These are phyloP conservation scores for Russula olivacea DNA, from an alignment of 768 basidiomycete genomes.

Conservation along the genomic window DNA sequence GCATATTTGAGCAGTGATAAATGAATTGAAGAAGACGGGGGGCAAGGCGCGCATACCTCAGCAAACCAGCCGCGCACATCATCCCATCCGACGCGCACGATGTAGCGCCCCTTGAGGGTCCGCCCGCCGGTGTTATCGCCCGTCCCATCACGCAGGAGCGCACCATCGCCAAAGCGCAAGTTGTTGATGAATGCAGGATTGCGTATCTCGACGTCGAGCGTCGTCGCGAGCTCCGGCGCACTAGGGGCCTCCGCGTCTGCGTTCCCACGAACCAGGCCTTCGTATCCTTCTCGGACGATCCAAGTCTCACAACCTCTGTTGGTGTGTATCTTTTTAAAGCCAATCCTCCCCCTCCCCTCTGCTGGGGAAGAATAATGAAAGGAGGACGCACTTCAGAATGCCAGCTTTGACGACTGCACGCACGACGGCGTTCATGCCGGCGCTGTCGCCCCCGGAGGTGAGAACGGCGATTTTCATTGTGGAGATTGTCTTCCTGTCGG, in stretches of 20 bases:
- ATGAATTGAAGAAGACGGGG: neutral
- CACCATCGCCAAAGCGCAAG: conserved; percentile 77
- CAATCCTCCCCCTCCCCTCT: neutral
- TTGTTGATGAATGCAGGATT: conserved; percentile 52
- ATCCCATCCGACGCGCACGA: conserved; percentile 96
- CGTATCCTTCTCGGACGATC: conserved; percentile 97
- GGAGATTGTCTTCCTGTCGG: neutral
- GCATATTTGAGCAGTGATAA: neutral
- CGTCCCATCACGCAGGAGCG: conserved; percentile 72
- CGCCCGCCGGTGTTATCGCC: conserved; percentile 61
- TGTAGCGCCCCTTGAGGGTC: conserved; percentile 84
- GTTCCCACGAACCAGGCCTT: conserved; percentile 96
- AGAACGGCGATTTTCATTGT: conserved; percentile 88
- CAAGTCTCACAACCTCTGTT: conserved; percentile 90
- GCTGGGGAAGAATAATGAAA: neutral
- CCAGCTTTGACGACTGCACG: conserved; percentile 89
- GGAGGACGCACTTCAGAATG: conserved; percentile 67
- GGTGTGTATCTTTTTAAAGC: neutral
- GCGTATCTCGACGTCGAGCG: conserved; percentile 25
- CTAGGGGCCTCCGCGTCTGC: conserved; percentile 22
- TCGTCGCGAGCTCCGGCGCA: conserved; percentile 25
- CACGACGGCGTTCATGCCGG: conserved; percentile 95
- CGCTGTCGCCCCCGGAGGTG: conserved; percentile 95
- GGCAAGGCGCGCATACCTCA: conserved; percentile 42
- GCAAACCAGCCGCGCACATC: conserved; percentile 95